Evolutionary conservation across 768 basidiomycete species (phyloP), one percentile per base, ranked within the genome.

Genomic region (Suillus plorans): DNA sequence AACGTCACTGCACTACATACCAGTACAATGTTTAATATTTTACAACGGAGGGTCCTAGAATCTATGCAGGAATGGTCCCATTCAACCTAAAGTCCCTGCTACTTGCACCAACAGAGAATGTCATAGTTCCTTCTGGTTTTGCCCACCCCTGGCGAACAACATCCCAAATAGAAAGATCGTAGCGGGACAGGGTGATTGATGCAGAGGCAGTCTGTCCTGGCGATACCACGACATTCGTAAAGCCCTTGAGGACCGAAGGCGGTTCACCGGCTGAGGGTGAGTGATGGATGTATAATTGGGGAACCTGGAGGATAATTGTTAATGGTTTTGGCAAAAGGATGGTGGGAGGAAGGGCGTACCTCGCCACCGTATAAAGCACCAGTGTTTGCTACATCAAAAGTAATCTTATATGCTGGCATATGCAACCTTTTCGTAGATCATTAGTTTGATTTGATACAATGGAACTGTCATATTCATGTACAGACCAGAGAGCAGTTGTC

Each of bases 91-190:
- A 77, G 73, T 91, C 84, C 64, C 90, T 79, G 70, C 89, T 90
- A 71, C 90, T 92, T 65, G 84, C 81, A 20, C 91, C 91, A 45
- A 92, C 77, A 6, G 85, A 83, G 59, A 95, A 81, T 25, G 77
- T 77, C 70, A 91, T 87, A 49, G 72, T 80, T 2, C 91, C 92
- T 2, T 76, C 70, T 1, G 93, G 92, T 67, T 84, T 85, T 66
- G 80, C 79, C 92, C 94, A 95, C 3, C 89, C 86, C 74, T 95
- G 93, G 31, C 80, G 79, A 12, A 76, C 82, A 1, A 83, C 84
- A 73, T 94, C 90, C 94, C 92, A 94, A 62, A 91, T 82, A 25
- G 86, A 89, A 69, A 92, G 69, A 67, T 90, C 88, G 69, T 91
- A 87, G 42, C 89, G 80, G 16, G 90, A 87, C 39, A 93, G 78